phyloP scores from a whole-genome alignment of 805 yeast species.

The Osmozyma mogii region DNA sequence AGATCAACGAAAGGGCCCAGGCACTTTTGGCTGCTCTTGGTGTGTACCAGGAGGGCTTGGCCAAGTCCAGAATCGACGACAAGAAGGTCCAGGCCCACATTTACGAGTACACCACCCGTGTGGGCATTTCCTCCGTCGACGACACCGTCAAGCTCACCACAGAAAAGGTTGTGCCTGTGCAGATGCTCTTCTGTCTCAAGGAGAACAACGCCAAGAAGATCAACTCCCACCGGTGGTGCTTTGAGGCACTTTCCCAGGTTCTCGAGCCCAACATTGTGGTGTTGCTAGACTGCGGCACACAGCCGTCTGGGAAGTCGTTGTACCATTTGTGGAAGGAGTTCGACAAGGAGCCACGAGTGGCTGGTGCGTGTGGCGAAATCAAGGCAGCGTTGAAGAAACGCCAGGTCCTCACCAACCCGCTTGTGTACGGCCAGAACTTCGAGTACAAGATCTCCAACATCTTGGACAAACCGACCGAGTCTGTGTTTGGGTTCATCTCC shows the following conservation, averaged over 20 bases:
- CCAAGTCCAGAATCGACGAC: constrained; percentile 52
- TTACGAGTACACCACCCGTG: constrained; percentile 60
- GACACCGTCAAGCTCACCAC: constrained; percentile 47
- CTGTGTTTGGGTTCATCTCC: constrained; percentile 55
- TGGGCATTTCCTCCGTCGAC: constrained; percentile 38
- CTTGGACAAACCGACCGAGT: constrained; percentile 59
- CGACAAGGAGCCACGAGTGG: constrained; percentile 48
- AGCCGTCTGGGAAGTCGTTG: constrained; percentile 49
- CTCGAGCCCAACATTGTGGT: constrained; percentile 51
- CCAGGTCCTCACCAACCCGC: constrained; percentile 46
- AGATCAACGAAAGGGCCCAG: constrained; percentile 54
- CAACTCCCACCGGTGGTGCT: constrained; percentile 64
- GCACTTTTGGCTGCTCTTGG: constrained; percentile 61
- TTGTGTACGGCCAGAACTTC: constrained; percentile 59
- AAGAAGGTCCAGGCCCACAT: constrained; percentile 56
- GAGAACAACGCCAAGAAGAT: constrained; percentile 58
- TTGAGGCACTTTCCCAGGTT: constrained; percentile 53
- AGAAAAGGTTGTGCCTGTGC: constrained; percentile 54
- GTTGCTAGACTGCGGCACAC: constrained; percentile 58
- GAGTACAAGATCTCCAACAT: constrained; percentile 63
- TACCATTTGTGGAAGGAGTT: constrained; percentile 58
- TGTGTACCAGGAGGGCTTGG: constrained; percentile 58
- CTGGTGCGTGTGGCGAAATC: constrained; percentile 70
- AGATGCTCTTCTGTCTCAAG: constrained; percentile 52
- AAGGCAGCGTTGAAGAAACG: constrained; percentile 46